Evolutionary conservation across 2,329 filamentous ascomycete species (phyloP), one percentile per base, ranked within the genome.

Genomic region (Fusarium cyanostomum): DNA sequence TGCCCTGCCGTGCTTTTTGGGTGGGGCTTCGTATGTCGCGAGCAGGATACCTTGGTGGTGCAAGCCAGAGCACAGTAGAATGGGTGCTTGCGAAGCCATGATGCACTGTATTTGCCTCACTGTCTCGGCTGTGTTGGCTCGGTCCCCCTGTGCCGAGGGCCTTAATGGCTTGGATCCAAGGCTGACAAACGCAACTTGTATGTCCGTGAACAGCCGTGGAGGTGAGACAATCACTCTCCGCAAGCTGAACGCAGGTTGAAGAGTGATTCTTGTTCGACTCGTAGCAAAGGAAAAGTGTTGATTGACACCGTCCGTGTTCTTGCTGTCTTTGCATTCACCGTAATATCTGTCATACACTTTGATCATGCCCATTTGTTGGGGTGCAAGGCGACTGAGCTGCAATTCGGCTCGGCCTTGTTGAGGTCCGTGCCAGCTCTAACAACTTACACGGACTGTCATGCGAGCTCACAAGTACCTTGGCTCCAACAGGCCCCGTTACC

Each of bases 401-500:
- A 65, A 56, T 53, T 64, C 62, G 60, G 39, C 51, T 57, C 52
- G 49, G 46, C 51, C 45, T 58, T 56, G 56, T 42, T 39, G 27
- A n/a, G 30, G 35, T 59, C 54, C 45, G 67, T 70, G 59, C 18
- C 30, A 52, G 11, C 13, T 5, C 12, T 9, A 11, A 0, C 4
- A 7, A 10, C 35, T 64, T 42, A 57, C 63, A 72, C 68, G 34
- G 69, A 53, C 55, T 50, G 59, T 66, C 64, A 70, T 68, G 67
- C 66, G 58, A 65, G 51, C 69, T 70, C 26, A 16, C 31, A 67
- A 55, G 69, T 71, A 69, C 62, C 70, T 60, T 39, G 26, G 46
- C 42, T 52, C 50, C 45, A 59, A 46, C 53, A 46, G 52, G 37
- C 70, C 61, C 65, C 65, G 69, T 74, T 74, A 74, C 75, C 73